Base-by-base conservation (phyloP, 139 green algal species). In the Tetradesmus lagerheimii region DNA sequence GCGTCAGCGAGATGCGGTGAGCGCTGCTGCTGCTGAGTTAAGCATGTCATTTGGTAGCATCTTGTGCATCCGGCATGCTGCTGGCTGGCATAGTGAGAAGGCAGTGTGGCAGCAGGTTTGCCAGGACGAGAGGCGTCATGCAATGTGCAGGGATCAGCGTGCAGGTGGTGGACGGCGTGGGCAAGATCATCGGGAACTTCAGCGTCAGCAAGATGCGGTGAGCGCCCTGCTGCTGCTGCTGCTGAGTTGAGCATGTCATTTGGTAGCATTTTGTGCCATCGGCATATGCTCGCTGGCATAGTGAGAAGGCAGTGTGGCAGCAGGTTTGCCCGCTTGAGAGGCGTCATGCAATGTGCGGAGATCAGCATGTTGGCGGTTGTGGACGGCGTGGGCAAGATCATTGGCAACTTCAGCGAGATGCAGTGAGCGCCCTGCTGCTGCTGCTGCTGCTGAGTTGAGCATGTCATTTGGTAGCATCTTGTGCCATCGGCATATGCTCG, bases 391-490 rank as follows among this genome's bases (percentile, higher is more conserved):
- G 92, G 89, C 83, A 88, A 91, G 37, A 92, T 96, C 85, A 94
- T 96, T 34, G 94, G 91, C 29, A 95, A 95, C 92, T 93, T 96
- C 87, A 93, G 83, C 50, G 78, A 95, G 78, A 91, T 96, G 89
- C 84, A 74, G 85, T 89, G 75, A 76, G 45, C 34, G 20, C n/a
- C n/a, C n/a, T n/a, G n/a, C n/a, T n/a, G n/a, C n/a, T n/a, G n/a
- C 1, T 27, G 67, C 3, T 37, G 18, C 29, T 34, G 66, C 29
- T 76, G 67, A 78, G 20, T 29, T n/a, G 25, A 14, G 67, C 67
- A 20, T 78, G 67, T 41, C 29, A 62, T 50, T 8, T 14, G 4
- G 43, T 50, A 4, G 12, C 71, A 27, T 39, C 5, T n/a, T 4
- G 43, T 50, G 43, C 43, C 4, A 14, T 9, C 62, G 6, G 15